Conservation (phyloP, 148 eudicot genomes). For the Cornus florida region DNA sequence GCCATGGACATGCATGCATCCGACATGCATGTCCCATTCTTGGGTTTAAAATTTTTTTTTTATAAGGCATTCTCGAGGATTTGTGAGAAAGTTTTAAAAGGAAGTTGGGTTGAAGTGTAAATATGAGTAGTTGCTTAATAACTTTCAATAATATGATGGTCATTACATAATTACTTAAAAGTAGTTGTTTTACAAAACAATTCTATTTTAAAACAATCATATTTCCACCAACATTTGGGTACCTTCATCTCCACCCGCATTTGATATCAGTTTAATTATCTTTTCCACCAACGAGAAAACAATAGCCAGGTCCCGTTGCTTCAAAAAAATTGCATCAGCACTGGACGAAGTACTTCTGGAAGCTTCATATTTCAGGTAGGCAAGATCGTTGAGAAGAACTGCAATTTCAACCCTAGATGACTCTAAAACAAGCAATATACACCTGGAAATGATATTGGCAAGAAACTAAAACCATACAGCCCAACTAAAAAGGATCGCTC, state of each 20-base stretch:
- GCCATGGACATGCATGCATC: too few species aligned
- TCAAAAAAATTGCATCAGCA: constrained; percentile 43
- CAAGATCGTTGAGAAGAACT: constrained; percentile 82
- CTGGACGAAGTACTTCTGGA: constrained; percentile 44
- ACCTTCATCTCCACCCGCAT: constrained; percentile 70
- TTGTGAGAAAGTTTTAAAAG: too few species aligned
- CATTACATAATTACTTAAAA: too few species aligned
- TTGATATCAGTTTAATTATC: constrained; percentile 71
- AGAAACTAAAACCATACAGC: constrained; percentile 10
- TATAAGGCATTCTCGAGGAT: too few species aligned
- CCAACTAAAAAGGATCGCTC: not conserved
- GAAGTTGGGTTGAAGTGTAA: too few species aligned
- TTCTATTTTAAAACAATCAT: too few species aligned
- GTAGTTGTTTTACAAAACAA: too few species aligned
- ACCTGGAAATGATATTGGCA: constrained; percentile 44
- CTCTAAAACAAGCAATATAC: constrained; percentile 84
- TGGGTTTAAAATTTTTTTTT: too few species aligned
- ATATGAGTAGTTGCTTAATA: too few species aligned
- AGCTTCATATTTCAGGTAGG: constrained; percentile 77
- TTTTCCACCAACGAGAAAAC: constrained; percentile 82
- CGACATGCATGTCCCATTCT: too few species aligned
- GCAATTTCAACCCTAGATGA: constrained; percentile 89
- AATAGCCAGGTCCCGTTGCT: constrained; percentile 58
- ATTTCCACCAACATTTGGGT: not conserved
- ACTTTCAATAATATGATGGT: too few species aligned